Evolutionary conservation across 208 protist genomes (phyloP).

Genomic region (Crithidia thermophila): DNA sequence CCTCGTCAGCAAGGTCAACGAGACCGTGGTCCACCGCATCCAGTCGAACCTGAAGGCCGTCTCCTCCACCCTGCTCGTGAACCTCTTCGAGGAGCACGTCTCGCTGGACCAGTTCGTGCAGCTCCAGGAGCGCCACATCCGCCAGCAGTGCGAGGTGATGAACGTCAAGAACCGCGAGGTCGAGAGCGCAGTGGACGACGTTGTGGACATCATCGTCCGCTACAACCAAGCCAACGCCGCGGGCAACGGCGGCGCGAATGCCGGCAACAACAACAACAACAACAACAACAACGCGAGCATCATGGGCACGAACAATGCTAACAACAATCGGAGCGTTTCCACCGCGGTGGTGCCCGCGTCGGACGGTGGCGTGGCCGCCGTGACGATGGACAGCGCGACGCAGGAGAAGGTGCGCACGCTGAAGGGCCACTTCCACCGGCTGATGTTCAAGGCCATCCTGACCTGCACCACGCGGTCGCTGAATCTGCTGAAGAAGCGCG

Average conservation of each 20-base stretch:
- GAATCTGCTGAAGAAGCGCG: conserved; percentile 93
- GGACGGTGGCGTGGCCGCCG: conserved; percentile 84
- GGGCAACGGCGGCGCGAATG: conserved; percentile 81
- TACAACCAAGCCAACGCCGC: conserved; percentile 32
- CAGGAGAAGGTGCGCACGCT: conserved; percentile 82
- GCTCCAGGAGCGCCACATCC: conserved; percentile 88
- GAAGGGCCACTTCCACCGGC: conserved; percentile 90
- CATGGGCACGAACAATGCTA: conserved; percentile 74
- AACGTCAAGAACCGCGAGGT: conserved; percentile 95
- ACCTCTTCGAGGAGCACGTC: conserved; percentile 88
- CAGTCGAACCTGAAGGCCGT: conserved; percentile 92
- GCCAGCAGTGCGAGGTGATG: conserved; percentile 91
- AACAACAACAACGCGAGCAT: conserved; percentile 41
- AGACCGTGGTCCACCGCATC: conserved; percentile 93
- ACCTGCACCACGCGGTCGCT: conserved; percentile 90
- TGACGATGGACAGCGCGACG: conserved; percentile 53
- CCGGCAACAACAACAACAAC: conserved; percentile 19
- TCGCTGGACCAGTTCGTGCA: conserved; percentile 93
- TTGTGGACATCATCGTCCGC: conserved; percentile 76
- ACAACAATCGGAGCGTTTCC: no score
- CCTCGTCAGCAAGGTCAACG: conserved; percentile 91
- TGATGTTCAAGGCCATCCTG: conserved; percentile 94
- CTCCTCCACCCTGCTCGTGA: conserved; percentile 83
- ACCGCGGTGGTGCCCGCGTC: conserved; percentile 86
- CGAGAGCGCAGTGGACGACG: conserved; percentile 91